These are phyloP conservation scores for Rhododendron williamsianum DNA, from an alignment of 148 eudicot species.

Conservation along the genomic window DNA sequence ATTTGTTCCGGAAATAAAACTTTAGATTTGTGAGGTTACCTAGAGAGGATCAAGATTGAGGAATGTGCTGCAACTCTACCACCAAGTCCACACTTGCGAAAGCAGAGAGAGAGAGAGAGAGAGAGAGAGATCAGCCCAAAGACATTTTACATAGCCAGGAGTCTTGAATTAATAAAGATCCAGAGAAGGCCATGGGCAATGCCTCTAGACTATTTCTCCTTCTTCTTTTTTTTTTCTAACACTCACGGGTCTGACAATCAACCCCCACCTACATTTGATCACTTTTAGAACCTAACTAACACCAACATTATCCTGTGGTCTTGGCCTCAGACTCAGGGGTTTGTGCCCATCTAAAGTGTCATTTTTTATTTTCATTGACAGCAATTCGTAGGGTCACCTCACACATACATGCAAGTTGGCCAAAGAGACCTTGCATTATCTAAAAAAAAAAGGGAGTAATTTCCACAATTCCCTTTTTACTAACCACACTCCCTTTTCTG, in stretches of 20 bases:
- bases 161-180: not conserved
- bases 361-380: too few species aligned
- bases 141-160: not conserved
- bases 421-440: too few species aligned
- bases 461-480: too few species aligned
- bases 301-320: not conserved
- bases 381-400: too few species aligned
- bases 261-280: slow-evolving; percentile 18
- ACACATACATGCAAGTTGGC: too few species aligned
- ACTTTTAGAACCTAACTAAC: slow-evolving; percentile 2
- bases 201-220: not conserved
- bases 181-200: not conserved
- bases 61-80: not conserved
- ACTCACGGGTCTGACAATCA: slow-evolving; percentile 10
- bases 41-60: not conserved
- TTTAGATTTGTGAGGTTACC: not conserved
- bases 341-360: too few species aligned
- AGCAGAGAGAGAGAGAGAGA: not conserved
- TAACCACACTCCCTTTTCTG: too few species aligned
- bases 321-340: too few species aligned
- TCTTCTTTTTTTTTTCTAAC: not conserved
- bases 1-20: not conserved
- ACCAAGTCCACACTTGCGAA: not conserved
- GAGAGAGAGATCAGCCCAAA: not conserved
- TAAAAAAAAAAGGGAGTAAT: too few species aligned